A percentile compares a stretch with the other conserved stretches of the same genome.
phyloP scores from a whole-genome alignment of 2,329 filamentous ascomycete genomes.

The Cordyceps javanica region DNA sequence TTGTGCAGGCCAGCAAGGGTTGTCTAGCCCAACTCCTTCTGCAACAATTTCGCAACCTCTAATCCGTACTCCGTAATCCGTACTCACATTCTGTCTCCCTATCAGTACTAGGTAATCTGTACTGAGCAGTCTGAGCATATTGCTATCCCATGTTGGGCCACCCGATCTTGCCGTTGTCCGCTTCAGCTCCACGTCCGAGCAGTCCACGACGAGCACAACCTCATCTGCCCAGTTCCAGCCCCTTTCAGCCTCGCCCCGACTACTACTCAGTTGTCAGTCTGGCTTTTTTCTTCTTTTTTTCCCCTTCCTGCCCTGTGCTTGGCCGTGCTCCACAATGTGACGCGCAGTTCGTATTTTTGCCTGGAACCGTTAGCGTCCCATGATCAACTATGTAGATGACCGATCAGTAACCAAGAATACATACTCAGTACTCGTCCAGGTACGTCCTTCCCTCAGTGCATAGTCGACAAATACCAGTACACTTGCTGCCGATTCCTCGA shows the following conservation, averaged over 20 bases:
- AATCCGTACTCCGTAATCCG: not conserved
- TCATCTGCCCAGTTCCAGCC: not conserved
- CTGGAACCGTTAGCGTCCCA: slow-evolving; percentile 1
- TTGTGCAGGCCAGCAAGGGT: too few species aligned
- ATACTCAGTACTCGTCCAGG: not conserved
- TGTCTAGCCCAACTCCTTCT: too few species aligned
- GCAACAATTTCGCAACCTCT: too few species aligned
- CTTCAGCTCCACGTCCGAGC: slow-evolving; percentile 1
- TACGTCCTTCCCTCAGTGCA: not conserved
- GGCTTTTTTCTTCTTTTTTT: slow-evolving; percentile 4
- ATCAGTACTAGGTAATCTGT: too few species aligned
- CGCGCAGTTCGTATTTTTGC: not conserved
- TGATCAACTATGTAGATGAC: slow-evolving; percentile 1
- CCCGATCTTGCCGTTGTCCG: slow-evolving; percentile 2
- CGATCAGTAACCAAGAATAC: not conserved
- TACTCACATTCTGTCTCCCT: too few species aligned
- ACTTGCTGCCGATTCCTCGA: not conserved
- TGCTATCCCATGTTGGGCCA: not conserved
- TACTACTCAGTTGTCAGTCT: not conserved
- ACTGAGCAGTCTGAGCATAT: too few species aligned
- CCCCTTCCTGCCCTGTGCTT: slow-evolving; percentile 1
- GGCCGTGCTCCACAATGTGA: not conserved
- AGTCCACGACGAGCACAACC: not conserved
- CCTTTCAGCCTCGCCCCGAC: slow-evolving; percentile 2
- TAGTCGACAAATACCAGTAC: too few species aligned